phyloP scores from a whole-genome alignment of 1,284 basidiomycete species.

The Ustilago shanxiensis region DNA sequence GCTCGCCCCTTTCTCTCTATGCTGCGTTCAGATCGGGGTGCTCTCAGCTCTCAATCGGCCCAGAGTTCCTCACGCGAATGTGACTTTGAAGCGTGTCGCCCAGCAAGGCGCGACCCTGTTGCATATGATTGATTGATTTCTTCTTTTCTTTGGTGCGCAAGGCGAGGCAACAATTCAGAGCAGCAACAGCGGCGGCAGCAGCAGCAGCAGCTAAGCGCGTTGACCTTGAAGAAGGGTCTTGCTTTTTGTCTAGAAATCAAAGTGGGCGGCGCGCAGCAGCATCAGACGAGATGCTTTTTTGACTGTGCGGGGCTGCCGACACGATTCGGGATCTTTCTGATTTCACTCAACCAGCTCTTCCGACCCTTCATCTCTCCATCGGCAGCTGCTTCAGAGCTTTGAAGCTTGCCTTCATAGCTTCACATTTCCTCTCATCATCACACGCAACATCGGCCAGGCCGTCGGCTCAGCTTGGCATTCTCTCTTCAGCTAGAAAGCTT shows the following conservation, averaged over 20 bases:
- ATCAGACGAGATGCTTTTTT: background rate
- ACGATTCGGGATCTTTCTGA: background rate
- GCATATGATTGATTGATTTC: background rate
- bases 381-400: background rate
- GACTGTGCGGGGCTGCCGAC: constrained; percentile 10
- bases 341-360: background rate
- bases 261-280: background rate
- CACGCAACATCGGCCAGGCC: background rate
- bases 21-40: background rate
- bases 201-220: constrained; percentile 6
- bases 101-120: constrained; percentile 11
- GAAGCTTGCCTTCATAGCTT: background rate
- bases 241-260: background rate
- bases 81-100: background rate
- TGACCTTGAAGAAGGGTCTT: constrained; percentile 8
- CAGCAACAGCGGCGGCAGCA: too few species aligned
- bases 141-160: background rate
- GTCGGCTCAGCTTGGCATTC: background rate
- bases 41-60: background rate
- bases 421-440: background rate
- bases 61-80: background rate
- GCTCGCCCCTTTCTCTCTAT: background rate
- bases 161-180: too few species aligned
- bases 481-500: too few species aligned
- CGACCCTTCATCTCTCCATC: background rate